Evolutionary conservation across 2,329 filamentous ascomycete species (phyloP).

Genomic region (Coniochaeta prunicola): DNA sequence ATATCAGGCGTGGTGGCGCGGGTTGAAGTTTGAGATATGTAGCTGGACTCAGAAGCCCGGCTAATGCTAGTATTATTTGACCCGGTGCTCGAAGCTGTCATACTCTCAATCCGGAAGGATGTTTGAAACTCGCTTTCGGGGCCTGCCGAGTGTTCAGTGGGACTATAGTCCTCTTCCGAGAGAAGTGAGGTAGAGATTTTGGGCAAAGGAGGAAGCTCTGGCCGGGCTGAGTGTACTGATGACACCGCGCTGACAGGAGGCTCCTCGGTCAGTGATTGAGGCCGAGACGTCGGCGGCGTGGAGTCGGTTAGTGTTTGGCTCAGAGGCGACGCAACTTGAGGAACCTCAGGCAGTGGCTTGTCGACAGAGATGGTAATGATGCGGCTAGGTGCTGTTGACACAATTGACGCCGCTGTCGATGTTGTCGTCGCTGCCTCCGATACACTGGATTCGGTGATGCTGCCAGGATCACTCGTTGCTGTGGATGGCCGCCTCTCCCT

Average conservation of each 20-base stretch:
- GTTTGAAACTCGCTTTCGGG: conserved; percentile 43
- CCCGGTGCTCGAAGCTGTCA: conserved; percentile 68
- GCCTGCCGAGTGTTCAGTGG: conserved; percentile 33
- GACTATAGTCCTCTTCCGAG: conserved; percentile 39
- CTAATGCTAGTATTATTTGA: conserved; percentile 74
- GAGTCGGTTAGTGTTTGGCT: conserved; percentile 3
- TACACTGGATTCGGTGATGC: conserved; percentile 28
- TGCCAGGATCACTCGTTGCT: conserved; percentile 27
- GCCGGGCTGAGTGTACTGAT: conserved; percentile 40
- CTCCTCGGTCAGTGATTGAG: conserved; percentile 35
- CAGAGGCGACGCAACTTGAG: conserved; percentile 40
- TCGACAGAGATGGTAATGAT: conserved; percentile 43
- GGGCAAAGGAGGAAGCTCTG: conserved; percentile 46
- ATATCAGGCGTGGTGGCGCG: conserved; percentile 80
- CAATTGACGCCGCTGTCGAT: conserved; percentile 22
- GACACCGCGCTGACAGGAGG: conserved; percentile 35
- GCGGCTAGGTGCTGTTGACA: conserved; percentile 24
- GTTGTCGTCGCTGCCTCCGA: conserved; percentile 17
- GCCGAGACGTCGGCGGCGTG: conserved; percentile 32
- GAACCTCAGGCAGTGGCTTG: conserved; percentile 63
- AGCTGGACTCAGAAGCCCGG: conserved; percentile 73
- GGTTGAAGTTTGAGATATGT: conserved; percentile 76
- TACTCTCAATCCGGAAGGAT: conserved; percentile 57
- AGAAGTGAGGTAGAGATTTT: conserved; percentile 46
- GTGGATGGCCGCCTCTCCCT: conserved; percentile 11